Base-by-base conservation (phyloP, 78 protist species). In the Dictyostelium intermedium region DNA sequence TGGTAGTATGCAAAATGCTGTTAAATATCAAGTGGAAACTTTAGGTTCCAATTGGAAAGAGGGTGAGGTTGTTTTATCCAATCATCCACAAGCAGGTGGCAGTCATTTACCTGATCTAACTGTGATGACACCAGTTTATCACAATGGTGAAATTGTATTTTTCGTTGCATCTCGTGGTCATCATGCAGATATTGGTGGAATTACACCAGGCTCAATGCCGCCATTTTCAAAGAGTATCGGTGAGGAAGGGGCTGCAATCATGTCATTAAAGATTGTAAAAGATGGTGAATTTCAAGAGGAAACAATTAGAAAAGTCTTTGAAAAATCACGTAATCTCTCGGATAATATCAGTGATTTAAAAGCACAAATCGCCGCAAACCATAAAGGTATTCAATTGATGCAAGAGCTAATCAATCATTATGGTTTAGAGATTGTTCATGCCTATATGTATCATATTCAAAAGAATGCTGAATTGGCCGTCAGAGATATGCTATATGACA, bases 101-200 rank as follows among this genome's bases (percentile, higher is more conserved):
- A 77, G 96, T 7, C 99, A 98, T 91, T 91, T 98, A 35, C 99
- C 99, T 5, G 99, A 99, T 83, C 87, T 99, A 94, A 99, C 99
- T 0, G 99, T 98, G 23, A 98, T 99, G 39, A 97, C 99, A 18
- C 98, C 98, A n/a, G 98, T 96, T 63, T 93, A 92, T 66, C 96
- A 92, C 41, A 37, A 34, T 56, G 95, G 93, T 53, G 1, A 47
- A 74, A 92, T 97, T 8, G 98, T 97, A 37, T 99, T 98, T 74
- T 99, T 89, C 37, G 99, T 99, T 18, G 99, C 99, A 16, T 63
- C 86, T 27, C 82, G 99, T 2, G 99, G 99, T 18, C 99, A 99
- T 91, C 99, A 99, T 85, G 98, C 99, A 3, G 99, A 99, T 78
- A 98, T 99, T 66, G 99, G 99, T 16, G 99, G 99, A 30, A 96